Percentiles rank a stretch among this genome's conserved stretches.
These are phyloP conservation scores for Diaporthe sp. DNA, from an alignment of 2,329 filamentous ascomycete species.

Conservation along the genomic window DNA sequence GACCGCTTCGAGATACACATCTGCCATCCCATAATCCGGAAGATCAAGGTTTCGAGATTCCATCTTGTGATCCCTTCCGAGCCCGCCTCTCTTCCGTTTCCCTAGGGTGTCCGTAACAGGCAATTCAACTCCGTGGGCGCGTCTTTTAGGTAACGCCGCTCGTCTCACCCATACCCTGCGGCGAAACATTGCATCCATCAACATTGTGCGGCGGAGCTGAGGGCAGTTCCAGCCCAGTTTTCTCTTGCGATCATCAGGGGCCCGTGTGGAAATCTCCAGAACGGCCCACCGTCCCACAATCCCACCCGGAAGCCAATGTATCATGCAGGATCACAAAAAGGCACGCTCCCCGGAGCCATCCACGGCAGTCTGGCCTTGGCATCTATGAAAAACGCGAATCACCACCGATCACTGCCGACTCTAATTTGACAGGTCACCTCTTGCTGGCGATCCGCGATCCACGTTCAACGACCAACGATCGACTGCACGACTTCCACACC, in stretches of 20 bases:
- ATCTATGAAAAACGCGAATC: not conserved
- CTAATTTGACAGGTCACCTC: constrained; percentile 9
- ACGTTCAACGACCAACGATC: constrained; percentile 2
- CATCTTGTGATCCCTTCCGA: not conserved
- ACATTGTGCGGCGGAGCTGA: constrained; percentile 17
- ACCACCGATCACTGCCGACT: constrained; percentile 14
- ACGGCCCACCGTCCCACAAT: constrained; percentile 3
- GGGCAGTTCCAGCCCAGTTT: not conserved
- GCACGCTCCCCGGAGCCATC: constrained; percentile 18
- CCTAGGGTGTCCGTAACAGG: not conserved
- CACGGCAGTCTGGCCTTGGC: constrained; percentile 23
- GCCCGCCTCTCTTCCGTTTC: not conserved
- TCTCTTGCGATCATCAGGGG: constrained; percentile 25
- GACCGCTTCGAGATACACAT: constrained; percentile 12
- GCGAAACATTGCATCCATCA: not conserved
- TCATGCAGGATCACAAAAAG: constrained; percentile 30
- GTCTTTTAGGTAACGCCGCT: not conserved
- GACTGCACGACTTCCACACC: not conserved
- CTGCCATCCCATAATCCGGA: constrained; percentile 27
- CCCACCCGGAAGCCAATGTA: not conserved
- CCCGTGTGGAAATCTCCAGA: constrained; percentile 21
- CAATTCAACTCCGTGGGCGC: constrained; percentile 8
- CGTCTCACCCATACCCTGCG: constrained; percentile 2
- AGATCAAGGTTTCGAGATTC: constrained; percentile 13
- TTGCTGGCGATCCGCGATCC: constrained; percentile 13